These are phyloP conservation scores for Fusarium sp. DNA, from an alignment of 2,329 filamentous ascomycete genomes.

Conservation along the genomic window DNA sequence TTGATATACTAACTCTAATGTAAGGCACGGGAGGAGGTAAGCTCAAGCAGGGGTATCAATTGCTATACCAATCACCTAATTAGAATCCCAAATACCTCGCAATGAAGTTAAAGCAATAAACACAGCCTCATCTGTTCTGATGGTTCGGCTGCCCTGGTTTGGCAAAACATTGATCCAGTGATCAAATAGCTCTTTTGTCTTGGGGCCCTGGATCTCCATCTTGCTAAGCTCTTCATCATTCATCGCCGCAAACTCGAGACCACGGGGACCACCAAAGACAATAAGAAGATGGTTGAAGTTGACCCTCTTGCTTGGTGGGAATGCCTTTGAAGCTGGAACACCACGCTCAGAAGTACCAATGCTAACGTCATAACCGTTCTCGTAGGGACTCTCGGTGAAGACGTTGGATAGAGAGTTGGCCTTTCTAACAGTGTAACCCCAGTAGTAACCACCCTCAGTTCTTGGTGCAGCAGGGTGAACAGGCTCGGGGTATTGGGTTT, in stretches of 20 bases:
- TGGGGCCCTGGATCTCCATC: conserved; percentile 72
- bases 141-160: conserved; percentile 82
- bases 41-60: conserved; percentile 40
- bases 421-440: conserved; percentile 80
- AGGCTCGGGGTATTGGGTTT: conserved; percentile 62
- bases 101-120: conserved; percentile 79
- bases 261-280: conserved; percentile 83
- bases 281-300: conserved; percentile 78
- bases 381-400: conserved; percentile 80
- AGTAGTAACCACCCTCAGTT: conserved; percentile 84
- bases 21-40: conserved; percentile 1
- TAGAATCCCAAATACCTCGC: conserved; percentile 65
- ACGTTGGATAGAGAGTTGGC: conserved; percentile 75
- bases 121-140: conserved; percentile 85
- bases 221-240: conserved; percentile 66
- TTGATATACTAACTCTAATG: conserved; percentile 17
- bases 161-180: conserved; percentile 85
- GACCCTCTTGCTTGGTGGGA: conserved; percentile 56
- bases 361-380: conserved; percentile 83
- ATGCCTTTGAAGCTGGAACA: conserved; percentile 59
- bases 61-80: conserved; percentile 35
- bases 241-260: conserved; percentile 79
- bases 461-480: conserved; percentile 76
- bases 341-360: conserved; percentile 88
- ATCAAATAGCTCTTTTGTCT: conserved; percentile 80